Conservation (phyloP, 2,329 filamentous ascomycete genomes). For the Ustilaginoidea virens region DNA sequence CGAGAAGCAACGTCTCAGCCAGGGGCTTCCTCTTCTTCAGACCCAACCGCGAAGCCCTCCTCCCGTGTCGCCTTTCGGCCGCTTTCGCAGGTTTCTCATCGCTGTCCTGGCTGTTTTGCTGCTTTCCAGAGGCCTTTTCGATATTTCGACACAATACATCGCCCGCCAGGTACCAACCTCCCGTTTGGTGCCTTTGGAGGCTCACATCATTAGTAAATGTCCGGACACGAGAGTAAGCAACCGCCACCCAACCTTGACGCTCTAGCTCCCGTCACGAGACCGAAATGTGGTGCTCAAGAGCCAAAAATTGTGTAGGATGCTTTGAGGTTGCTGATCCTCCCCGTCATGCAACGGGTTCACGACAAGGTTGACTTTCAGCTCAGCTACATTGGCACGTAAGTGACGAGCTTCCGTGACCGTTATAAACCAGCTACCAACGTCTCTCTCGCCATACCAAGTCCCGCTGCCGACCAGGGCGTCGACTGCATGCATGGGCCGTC, state of each 20-base stretch:
- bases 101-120: constrained; percentile 1
- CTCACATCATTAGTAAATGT: constrained; percentile 96
- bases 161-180: not conserved
- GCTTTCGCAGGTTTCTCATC: constrained; percentile 3
- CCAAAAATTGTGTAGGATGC: constrained; percentile 47
- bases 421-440: not conserved
- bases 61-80: constrained; percentile 2
- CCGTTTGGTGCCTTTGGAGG: constrained; percentile 60
- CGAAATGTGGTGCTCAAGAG: not conserved
- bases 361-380: constrained; percentile 84
- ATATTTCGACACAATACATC: not conserved
- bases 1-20: constrained; percentile 1
- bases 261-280: not conserved
- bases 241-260: not conserved
- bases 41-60: not conserved
- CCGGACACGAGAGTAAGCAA: constrained; percentile 56
- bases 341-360: constrained; percentile 66
- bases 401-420: constrained; percentile 3
- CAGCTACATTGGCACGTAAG: constrained; percentile 73
- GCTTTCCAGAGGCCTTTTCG: constrained; percentile 1
- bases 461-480: constrained; percentile 65
- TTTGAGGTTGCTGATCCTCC: constrained; percentile 64
- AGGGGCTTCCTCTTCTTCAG: not conserved
- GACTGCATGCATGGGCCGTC: constrained; percentile 76
- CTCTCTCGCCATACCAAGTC: constrained; percentile 26